Evolutionary conservation across 768 basidiomycete species (phyloP).

Genomic region (Podaxis sp.): DNA sequence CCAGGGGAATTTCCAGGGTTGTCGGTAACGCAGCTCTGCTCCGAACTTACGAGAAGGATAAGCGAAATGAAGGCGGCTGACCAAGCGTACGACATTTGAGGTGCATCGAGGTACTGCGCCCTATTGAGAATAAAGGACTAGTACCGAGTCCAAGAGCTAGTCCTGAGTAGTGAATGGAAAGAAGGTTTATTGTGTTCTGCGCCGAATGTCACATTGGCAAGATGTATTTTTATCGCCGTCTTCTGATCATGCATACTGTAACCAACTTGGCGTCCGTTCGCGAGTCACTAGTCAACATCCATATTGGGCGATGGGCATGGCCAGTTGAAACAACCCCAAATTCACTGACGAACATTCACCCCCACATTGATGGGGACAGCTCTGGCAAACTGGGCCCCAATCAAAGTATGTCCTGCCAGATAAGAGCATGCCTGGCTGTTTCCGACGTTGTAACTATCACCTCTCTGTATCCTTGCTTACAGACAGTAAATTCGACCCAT

Average conservation of each 20-base stretch:
- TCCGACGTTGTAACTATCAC: background rate
- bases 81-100: background rate
- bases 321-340: background rate
- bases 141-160: background rate
- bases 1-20: background rate
- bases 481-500: background rate
- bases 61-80: slow-evolving; percentile 1
- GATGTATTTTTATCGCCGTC: background rate
- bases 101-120: background rate
- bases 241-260: slow-evolving; percentile 7
- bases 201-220: background rate
- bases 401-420: background rate
- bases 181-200: background rate
- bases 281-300: background rate
- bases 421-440: background rate
- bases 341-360: too few species aligned
- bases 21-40: background rate
- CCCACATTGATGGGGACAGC: too few species aligned
- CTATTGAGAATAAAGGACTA: background rate
- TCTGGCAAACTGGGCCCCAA: background rate
- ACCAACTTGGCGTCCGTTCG: background rate
- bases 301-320: background rate
- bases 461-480: background rate
- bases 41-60: background rate
- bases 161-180: background rate